Evolutionary conservation across 306 rosid genomes (phyloP).

Genomic region (Senna siamea): DNA sequence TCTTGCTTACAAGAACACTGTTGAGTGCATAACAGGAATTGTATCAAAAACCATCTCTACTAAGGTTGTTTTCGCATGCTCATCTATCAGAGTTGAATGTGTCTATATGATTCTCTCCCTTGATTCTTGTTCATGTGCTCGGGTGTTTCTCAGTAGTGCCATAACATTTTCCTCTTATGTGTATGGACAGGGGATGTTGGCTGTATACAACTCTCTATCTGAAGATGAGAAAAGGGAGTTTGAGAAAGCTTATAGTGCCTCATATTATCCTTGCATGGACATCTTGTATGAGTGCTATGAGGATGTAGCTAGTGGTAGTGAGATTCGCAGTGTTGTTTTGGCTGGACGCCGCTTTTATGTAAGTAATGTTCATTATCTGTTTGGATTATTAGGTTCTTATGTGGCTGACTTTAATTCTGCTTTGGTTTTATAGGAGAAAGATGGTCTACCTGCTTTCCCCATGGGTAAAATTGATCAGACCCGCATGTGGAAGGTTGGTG

Average conservation of each 20-base stretch:
- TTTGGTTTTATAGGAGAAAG: constrained; percentile 79
- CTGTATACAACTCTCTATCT: constrained; percentile 78
- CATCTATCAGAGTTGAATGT: constrained; percentile 3
- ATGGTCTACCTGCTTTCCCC: constrained; percentile 96
- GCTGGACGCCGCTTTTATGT: constrained; percentile 97
- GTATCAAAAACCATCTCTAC: constrained; percentile 85
- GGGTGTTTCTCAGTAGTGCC: constrained; percentile 11
- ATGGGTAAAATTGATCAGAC: constrained; percentile 99
- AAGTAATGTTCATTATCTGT: constrained; percentile 34
- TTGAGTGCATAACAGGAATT: constrained; percentile 84
- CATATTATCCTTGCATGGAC: constrained; percentile 95
- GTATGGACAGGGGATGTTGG: constrained; percentile 76
- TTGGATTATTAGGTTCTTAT: not conserved
- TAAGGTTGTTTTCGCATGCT: constrained; percentile 57
- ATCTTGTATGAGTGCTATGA: constrained; percentile 97
- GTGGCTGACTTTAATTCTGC: constrained; percentile 4
- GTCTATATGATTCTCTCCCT: not conserved
- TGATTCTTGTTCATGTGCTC: not conserved
- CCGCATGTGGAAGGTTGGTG: constrained; percentile 99
- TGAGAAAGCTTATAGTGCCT: constrained; percentile 93
- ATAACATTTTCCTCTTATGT: constrained; percentile 23
- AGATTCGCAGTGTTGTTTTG: constrained; percentile 95
- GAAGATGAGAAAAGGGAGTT: constrained; percentile 82
- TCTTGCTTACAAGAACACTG: constrained; percentile 92
- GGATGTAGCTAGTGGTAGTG: constrained; percentile 90